These are phyloP conservation scores for Dioscorea dumetorum DNA, from an alignment of 106 monocot species.

Conservation along the genomic window DNA sequence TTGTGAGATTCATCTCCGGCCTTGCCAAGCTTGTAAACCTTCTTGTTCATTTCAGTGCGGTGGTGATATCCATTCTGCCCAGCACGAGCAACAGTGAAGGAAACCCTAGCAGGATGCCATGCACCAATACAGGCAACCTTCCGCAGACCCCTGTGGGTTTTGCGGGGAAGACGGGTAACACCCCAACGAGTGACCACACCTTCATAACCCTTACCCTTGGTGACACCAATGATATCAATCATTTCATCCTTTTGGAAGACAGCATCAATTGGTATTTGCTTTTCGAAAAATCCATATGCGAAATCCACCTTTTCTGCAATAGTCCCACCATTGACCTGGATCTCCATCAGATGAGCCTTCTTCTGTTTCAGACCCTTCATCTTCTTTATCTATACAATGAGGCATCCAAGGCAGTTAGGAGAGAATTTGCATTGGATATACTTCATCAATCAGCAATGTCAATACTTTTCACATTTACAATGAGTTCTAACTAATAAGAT, in stretches of 20 bases:
- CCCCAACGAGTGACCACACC: conserved; percentile 53
- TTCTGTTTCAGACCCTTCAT: conserved; percentile 11
- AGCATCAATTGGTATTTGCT: conserved; percentile 34
- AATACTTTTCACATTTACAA: no score
- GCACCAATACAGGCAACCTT: conserved; percentile 58
- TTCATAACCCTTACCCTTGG: conserved; percentile 50
- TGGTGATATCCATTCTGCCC: conserved; percentile 49
- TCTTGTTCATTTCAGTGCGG: conserved; percentile 46
- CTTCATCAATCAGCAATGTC: no score
- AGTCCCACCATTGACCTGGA: conserved; percentile 45
- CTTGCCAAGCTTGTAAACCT: conserved; percentile 42
- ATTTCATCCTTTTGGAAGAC: conserved; percentile 48
- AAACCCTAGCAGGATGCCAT: conserved; percentile 49
- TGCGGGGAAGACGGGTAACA: conserved; percentile 41
- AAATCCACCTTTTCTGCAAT: conserved; percentile 41
- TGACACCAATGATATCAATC: conserved; percentile 50
- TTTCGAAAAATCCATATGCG: conserved; percentile 36
- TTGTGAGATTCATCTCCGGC: conserved; percentile 25
- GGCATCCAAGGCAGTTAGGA: no score
- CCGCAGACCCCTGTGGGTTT: conserved; percentile 41
- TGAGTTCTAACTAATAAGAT: no score
- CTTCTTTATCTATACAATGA: conserved; percentile 1
- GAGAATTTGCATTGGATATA: no score
- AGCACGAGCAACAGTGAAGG: conserved; percentile 44
- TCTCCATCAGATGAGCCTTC: conserved; percentile 13